Evolutionary conservation across 192 early-diverging fungal genomes (phyloP), one percentile per base, ranked within the genome.

Genomic region (Dissophora globulifera): DNA sequence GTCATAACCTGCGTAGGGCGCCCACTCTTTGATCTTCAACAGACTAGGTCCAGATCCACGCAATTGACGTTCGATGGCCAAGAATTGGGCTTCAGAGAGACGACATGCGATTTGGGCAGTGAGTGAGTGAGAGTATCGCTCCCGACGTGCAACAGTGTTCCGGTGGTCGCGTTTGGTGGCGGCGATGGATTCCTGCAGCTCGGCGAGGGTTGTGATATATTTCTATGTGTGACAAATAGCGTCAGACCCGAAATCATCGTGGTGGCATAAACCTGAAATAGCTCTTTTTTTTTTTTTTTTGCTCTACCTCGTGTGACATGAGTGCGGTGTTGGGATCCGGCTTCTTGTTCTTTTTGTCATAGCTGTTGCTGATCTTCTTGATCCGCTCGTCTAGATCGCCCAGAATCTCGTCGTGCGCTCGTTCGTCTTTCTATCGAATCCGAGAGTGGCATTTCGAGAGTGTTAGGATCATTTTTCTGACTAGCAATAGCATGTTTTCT

Each of bases 361-460:
- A 78, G 48, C 42, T 70, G n/a, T 55, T 30, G n/a, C 72, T 67
- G 42, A 78, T 78, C 22, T 81, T 81, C 42, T 71, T 81, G 19
- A 81, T 56, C 46, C 65, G 50, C 26, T 78, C 75, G 8, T 81
- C 80, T 16, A 81, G 51, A 19, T 81, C 80, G 11, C 58, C 63
- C 15, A 81, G 43, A 20, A 70, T 35, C 22, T 81, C 74, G 53
- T 78, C 70, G 29, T 81, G 72, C 1, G 63, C 63, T 47, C 27
- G 69, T 35, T 81, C 80, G 52, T 81, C 80, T 81, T 81, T 81
- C 80, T 81, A n/a, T n/a, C n/a, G n/a, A n/a, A n/a, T n/a, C n/a
- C n/a, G n/a, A n/a, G n/a, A n/a, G n/a, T n/a, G n/a, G n/a, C n/a
- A n/a, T n/a, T n/a, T n/a, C n/a, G n/a, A n/a, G n/a, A n/a, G n/a